Percentiles rank a stretch among this genome's conserved stretches.
phyloP scores from a whole-genome alignment of 371 early-diverging fungal species.

The Parasitella parasitica region DNA sequence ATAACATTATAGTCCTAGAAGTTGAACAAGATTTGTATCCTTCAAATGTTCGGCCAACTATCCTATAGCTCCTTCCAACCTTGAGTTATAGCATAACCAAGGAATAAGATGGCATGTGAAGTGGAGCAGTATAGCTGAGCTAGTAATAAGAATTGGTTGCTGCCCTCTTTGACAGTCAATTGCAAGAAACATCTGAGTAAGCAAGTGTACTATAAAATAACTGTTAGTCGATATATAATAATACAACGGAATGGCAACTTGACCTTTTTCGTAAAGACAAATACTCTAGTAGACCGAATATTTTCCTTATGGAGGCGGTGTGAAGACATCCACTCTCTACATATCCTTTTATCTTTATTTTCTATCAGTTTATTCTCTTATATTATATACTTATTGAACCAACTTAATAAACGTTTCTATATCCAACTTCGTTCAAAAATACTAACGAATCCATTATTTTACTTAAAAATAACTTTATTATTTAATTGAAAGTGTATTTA shows the following conservation, averaged over 20 bases:
- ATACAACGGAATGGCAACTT: neutral
- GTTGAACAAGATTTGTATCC: constrained; percentile 1
- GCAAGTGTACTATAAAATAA: neutral
- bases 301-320: too few species aligned
- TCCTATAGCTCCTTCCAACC: constrained; percentile 3
- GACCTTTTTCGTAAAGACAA: constrained; percentile 5
- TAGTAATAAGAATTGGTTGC: constrained; percentile 2
- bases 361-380: too few species aligned
- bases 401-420: too few species aligned
- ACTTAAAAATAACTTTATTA: too few species aligned
- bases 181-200: neutral
- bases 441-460: too few species aligned
- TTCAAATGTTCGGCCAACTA: constrained; percentile 2
- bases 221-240: neutral
- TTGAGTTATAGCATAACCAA: neutral
- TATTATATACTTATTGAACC: too few species aligned
- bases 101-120: neutral
- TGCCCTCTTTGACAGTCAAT: neutral
- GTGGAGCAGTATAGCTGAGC: constrained; percentile 1
- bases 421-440: too few species aligned
- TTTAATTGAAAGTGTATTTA: too few species aligned
- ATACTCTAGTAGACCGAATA: constrained; percentile 4
- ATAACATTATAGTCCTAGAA: neutral
- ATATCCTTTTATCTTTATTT: too few species aligned
- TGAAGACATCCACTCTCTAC: too few species aligned